Conservation (phyloP, 2,329 filamentous ascomycete species). For the Atkinsonella hypoxylon region DNA sequence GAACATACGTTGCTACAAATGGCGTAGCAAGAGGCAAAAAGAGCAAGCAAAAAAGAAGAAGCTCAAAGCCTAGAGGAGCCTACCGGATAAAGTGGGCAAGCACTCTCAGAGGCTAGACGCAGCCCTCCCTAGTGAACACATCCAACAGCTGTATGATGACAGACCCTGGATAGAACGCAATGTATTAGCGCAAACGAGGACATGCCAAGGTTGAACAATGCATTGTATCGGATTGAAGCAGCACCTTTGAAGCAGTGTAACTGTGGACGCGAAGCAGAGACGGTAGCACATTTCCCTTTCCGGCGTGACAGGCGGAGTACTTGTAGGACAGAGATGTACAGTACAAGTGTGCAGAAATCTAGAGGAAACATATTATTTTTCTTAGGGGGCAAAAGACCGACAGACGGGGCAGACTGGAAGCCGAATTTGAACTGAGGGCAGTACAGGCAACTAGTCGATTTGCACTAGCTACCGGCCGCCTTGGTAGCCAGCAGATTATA, state of each 20-base stretch:
- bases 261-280: constrained; percentile 6
- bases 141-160: constrained; percentile 2
- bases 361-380: constrained; percentile 1
- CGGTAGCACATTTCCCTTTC: constrained; percentile 5
- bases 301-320: constrained; percentile 2
- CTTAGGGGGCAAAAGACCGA: constrained; percentile 3
- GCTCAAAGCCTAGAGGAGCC: neutral
- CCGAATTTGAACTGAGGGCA: neutral
- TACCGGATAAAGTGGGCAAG: constrained; percentile 3
- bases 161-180: neutral
- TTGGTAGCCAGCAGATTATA: neutral
- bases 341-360: no score
- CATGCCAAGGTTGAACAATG: constrained; percentile 4
- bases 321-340: neutral
- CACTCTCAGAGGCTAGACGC: constrained; percentile 2
- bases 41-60: no score
- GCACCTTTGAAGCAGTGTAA: constrained; percentile 1
- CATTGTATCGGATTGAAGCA: constrained; percentile 4
- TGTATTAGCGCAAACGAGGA: constrained; percentile 3
- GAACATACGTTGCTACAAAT: no score
- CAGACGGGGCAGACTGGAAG: neutral
- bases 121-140: constrained; percentile 4
- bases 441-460: neutral
- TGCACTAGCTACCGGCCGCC: neutral
- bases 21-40: no score